Percentiles rank a stretch among this genome's conserved stretches.
Conservation (phyloP, 306 rosid species). For the Pueraria montana region DNA sequence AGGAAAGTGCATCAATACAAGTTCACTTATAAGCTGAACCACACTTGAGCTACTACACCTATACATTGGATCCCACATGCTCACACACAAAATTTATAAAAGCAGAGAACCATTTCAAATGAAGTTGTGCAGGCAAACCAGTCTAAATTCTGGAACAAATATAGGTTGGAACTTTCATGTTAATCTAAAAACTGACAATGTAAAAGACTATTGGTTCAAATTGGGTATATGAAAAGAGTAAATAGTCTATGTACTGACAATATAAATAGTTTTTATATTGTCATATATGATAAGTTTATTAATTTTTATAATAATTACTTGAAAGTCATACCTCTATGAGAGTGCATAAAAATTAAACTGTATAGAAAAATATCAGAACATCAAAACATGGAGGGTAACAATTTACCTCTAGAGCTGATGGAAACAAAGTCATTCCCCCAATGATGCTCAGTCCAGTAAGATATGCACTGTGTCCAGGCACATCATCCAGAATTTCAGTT, state of each 20-base stretch:
- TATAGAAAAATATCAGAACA: neutral
- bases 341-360: neutral
- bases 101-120: neutral
- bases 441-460: constrained; percentile 89
- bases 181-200: constrained; percentile 11
- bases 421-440: constrained; percentile 90
- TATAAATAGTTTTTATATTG: neutral
- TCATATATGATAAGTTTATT: neutral
- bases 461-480: constrained; percentile 81
- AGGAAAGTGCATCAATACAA: neutral
- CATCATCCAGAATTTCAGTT: constrained; percentile 76
- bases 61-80: constrained; percentile 4
- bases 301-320: neutral
- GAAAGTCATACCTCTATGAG: neutral
- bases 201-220: neutral
- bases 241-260: neutral
- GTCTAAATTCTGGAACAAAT: neutral
- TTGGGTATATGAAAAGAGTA: neutral
- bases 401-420: constrained; percentile 83
- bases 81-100: neutral
- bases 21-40: neutral
- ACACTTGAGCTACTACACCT: neutral
- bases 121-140: constrained; percentile 8
- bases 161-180: neutral
- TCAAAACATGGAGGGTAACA: constrained; percentile 20